phyloP scores from a whole-genome alignment of 2,329 filamentous ascomycete genomes.

The Diaporthe ampelina region DNA sequence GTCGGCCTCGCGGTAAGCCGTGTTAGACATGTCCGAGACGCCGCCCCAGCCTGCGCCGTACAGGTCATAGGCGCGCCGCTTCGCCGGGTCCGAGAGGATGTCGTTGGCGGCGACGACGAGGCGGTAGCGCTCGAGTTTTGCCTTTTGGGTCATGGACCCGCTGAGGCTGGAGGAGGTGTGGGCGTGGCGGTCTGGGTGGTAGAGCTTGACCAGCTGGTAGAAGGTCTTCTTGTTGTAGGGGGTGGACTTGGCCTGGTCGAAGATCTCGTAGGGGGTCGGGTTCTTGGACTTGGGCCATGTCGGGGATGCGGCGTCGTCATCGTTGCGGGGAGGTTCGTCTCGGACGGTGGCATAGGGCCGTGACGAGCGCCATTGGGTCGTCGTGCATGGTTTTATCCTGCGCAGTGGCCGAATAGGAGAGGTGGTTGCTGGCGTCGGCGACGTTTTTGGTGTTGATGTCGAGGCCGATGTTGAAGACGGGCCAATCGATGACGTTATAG shows the following conservation, averaged over 20 bases:
- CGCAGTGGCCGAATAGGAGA: background rate
- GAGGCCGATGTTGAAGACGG: constrained; percentile 2
- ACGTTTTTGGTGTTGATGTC: background rate
- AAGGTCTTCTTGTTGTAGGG: constrained; percentile 87
- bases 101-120: constrained; percentile 90
- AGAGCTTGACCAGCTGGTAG: constrained; percentile 93
- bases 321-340: constrained; percentile 22
- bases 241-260: constrained; percentile 68
- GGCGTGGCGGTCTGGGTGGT: constrained; percentile 84
- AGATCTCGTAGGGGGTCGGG: constrained; percentile 93
- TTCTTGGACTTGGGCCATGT: constrained; percentile 62
- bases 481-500: constrained; percentile 45
- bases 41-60: constrained; percentile 86
- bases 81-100: constrained; percentile 85
- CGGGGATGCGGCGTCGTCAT: constrained; percentile 18
- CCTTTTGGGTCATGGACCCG: constrained; percentile 67
- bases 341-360: constrained; percentile 44
- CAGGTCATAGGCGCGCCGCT: constrained; percentile 84
- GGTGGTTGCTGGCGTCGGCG: background rate
- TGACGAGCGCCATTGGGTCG: constrained; percentile 28
- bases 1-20: constrained; percentile 55
- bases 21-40: constrained; percentile 64
- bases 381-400: background rate
- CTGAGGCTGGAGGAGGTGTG: constrained; percentile 54
- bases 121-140: constrained; percentile 88